These are phyloP conservation scores for Zarea fungicola DNA, from an alignment of 2,329 filamentous ascomycete species.

Conservation along the genomic window DNA sequence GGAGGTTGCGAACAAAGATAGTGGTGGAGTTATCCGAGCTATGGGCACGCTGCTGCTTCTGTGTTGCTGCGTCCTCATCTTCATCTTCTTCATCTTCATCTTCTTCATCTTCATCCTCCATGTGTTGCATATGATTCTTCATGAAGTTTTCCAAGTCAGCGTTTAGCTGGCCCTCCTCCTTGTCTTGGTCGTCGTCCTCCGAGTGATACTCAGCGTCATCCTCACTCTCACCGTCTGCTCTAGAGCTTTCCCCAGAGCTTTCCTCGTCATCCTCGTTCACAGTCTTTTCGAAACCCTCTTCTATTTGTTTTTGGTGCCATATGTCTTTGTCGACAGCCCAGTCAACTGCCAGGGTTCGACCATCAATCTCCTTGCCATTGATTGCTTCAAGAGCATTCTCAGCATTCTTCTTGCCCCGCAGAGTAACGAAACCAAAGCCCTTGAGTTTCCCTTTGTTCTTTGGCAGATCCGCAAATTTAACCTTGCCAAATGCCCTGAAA, in stretches of 20 bases:
- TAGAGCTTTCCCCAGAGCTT: too few relatives aligned
- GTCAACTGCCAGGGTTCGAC: conserved; percentile 84
- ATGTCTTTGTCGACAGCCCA: conserved; percentile 91
- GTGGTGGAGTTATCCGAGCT: conserved; percentile 66
- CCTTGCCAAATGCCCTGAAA: conserved; percentile 85
- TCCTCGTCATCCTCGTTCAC: conserved; percentile 23
- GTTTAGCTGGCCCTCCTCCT: conserved; percentile 37
- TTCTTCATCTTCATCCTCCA: conserved; percentile 52
- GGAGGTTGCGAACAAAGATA: conserved; percentile 88
- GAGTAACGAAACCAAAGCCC: conserved; percentile 88
- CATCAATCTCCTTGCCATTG: conserved; percentile 88
- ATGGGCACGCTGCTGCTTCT: conserved; percentile 33
- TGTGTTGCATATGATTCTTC: conserved; percentile 51
- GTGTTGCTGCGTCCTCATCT: conserved; percentile 7
- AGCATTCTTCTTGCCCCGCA: conserved; percentile 84
- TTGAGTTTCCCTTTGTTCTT: conserved; percentile 70
- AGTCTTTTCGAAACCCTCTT: conserved; percentile 26
- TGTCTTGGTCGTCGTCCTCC: conserved; percentile 26
- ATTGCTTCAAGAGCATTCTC: conserved; percentile 79
- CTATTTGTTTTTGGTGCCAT: conserved; percentile 64
- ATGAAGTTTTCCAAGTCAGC: conserved; percentile 51
- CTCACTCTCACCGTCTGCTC: conserved; percentile 23
- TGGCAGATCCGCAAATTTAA: conserved; percentile 82
- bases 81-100: conserved; percentile 39
- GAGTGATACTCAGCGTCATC: conserved; percentile 25